Conservation (phyloP, 2,329 filamentous ascomycete genomes). For the Beauveria varroae region DNA sequence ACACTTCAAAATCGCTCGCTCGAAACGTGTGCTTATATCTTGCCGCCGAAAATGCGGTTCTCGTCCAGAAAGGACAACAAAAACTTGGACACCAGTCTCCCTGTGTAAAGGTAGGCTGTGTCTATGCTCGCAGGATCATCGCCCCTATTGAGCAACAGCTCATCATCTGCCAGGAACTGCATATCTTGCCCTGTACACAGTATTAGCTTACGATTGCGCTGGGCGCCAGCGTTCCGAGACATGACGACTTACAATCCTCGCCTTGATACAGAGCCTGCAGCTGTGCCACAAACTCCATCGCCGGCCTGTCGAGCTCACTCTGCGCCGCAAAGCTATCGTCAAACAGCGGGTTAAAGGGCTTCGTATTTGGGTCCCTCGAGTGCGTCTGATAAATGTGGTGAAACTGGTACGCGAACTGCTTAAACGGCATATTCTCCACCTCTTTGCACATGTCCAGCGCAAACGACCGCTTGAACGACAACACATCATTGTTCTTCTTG, state of each 20-base stretch:
- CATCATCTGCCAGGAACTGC: constrained; percentile 38
- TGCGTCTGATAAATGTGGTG: constrained; percentile 54
- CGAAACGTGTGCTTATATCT: constrained; percentile 13
- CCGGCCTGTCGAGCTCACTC: constrained; percentile 38
- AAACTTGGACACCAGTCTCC: constrained; percentile 46
- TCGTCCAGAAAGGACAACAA: constrained; percentile 47
- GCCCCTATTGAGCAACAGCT: constrained; percentile 37
- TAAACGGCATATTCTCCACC: constrained; percentile 52
- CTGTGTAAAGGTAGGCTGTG: constrained; percentile 43
- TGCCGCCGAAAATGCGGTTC: constrained; percentile 36
- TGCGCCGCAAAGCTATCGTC: constrained; percentile 35
- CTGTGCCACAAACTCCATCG: constrained; percentile 36
- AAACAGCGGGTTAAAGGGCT: constrained; percentile 48
- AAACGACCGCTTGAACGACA: constrained; percentile 32
- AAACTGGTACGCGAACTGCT: constrained; percentile 53
- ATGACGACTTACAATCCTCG: constrained; percentile 33
- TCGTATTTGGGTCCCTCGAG: constrained; percentile 37
- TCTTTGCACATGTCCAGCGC: constrained; percentile 41
- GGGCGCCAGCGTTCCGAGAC: background rate
- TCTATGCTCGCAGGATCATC: constrained; percentile 40
- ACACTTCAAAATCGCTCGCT: background rate
- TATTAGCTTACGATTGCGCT: background rate
- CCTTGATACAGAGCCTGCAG: constrained; percentile 38
- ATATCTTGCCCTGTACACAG: constrained; percentile 26
- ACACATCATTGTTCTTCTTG: constrained; percentile 29